Evolutionary conservation across 306 rosid genomes (phyloP).

Genomic region (Chamaecrista fasciculata): DNA sequence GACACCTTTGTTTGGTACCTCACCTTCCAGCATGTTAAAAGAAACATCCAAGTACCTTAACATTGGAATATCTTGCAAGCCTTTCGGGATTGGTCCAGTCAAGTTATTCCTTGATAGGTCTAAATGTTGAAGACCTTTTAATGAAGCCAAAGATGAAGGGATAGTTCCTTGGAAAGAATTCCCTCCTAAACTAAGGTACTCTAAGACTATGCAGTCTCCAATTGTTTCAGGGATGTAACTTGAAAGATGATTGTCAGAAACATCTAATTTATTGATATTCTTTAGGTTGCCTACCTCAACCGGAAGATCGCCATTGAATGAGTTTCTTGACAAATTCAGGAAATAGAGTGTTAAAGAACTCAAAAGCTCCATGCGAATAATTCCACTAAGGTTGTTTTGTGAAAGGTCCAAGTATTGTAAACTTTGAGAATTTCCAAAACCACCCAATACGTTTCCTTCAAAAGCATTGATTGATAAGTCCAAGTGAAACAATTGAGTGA

Average conservation of each 20-base stretch:
- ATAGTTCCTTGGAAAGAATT: not conserved
- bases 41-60: constrained; percentile 15
- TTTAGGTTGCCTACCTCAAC: not conserved
- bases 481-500: not conserved
- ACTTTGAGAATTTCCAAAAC: not conserved
- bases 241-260: constrained; percentile 22
- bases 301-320: constrained; percentile 15
- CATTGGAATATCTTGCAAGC: not conserved
- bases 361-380: not conserved
- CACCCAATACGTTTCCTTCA: constrained; percentile 26
- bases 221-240: constrained; percentile 27
- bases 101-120: constrained; percentile 26
- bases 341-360: not conserved
- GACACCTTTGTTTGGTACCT: constrained; percentile 18
- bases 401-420: not conserved
- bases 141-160: not conserved
- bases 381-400: not conserved
- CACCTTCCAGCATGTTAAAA: constrained; percentile 25
- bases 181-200: constrained; percentile 2
- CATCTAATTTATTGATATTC: not conserved
- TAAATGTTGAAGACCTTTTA: not conserved
- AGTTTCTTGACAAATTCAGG: constrained; percentile 13
- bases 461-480: not conserved
- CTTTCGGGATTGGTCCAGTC: constrained; percentile 17
- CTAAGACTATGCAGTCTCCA: not conserved